These are phyloP conservation scores for Penicillium sp. DNA, from an alignment of 2,329 filamentous ascomycete genomes.

Conservation along the genomic window DNA sequence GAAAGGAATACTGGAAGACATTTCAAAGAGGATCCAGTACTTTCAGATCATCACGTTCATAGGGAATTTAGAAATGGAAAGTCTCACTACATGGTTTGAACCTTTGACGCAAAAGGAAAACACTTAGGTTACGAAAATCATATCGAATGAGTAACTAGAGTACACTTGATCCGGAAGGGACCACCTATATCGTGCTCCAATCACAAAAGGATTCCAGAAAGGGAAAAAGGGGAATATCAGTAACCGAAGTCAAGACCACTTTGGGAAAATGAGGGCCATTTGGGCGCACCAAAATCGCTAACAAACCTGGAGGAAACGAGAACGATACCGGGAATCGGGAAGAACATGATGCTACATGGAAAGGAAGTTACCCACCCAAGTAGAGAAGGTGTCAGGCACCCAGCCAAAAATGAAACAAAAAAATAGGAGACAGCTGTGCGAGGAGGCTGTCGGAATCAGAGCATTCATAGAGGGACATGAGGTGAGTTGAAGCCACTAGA, in stretches of 20 bases:
- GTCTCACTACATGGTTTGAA: neutral
- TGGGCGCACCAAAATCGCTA: slow-evolving; percentile 33
- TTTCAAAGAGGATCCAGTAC: neutral
- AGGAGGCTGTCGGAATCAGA: slow-evolving; percentile 5
- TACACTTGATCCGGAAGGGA: slow-evolving; percentile 36
- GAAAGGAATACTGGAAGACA: neutral
- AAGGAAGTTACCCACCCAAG: slow-evolving; percentile 25
- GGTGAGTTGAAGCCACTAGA: slow-evolving; percentile 13
- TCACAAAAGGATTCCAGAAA: slow-evolving; percentile 4
- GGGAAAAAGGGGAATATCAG: neutral
- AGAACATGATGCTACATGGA: slow-evolving; percentile 28
- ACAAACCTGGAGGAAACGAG: slow-evolving; percentile 28
- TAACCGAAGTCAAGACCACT: slow-evolving; percentile 11
- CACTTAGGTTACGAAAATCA: neutral
- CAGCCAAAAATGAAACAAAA: slow-evolving; percentile 10
- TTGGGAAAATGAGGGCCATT: slow-evolving; percentile 10
- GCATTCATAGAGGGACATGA: slow-evolving; percentile 19
- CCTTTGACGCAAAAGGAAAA: neutral
- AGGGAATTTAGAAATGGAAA: too few species aligned
- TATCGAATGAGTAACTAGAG: slow-evolving; percentile 31
- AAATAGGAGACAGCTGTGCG: slow-evolving; percentile 1
- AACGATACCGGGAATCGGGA: slow-evolving; percentile 15
- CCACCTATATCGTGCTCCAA: slow-evolving; percentile 29
- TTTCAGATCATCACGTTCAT: neutral
- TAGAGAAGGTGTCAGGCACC: slow-evolving; percentile 20